Percentiles rank a stretch among this genome's conserved stretches.
phyloP scores from a whole-genome alignment of 305 asterid genomes.

The Caryopteris hybrid region DNA sequence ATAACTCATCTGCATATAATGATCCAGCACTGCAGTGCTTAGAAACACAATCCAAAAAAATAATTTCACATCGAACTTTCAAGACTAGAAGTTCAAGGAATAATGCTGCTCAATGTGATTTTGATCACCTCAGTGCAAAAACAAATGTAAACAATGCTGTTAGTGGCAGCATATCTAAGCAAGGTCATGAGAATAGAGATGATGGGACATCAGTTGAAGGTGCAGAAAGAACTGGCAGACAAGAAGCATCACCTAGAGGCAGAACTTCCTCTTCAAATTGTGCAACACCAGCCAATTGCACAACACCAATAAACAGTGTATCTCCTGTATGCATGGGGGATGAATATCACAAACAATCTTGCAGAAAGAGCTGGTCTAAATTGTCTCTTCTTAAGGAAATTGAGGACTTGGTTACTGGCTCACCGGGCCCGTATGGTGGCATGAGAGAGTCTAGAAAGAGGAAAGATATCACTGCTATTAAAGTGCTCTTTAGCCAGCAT shows the following conservation, averaged over 20 bases:
- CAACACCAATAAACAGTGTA: conserved; percentile 29
- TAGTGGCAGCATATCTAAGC: conserved; percentile 15
- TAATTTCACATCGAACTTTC: background rate
- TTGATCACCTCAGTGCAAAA: conserved; percentile 14
- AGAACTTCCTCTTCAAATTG: conserved; percentile 30
- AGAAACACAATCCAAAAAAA: conserved; percentile 5
- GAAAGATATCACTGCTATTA: conserved; percentile 58
- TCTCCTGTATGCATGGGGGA: conserved; percentile 95
- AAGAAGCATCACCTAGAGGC: conserved; percentile 40
- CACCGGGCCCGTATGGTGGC: conserved; percentile 25
- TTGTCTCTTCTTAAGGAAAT: conserved; percentile 58
- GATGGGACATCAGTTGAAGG: conserved; percentile 25
- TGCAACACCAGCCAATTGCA: conserved; percentile 52
- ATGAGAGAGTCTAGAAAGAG: conserved; percentile 62
- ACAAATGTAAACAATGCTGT: conserved; percentile 14
- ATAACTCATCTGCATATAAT: background rate
- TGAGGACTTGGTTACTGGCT: conserved; percentile 25
- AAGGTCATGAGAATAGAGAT: conserved; percentile 26
- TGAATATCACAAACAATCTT: conserved; percentile 75
- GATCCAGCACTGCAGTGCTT: background rate
- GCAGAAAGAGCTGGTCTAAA: conserved; percentile 48
- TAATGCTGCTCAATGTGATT: conserved; percentile 18
- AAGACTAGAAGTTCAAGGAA: conserved; percentile 18
- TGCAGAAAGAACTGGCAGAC: conserved; percentile 24
- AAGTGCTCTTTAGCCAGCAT: conserved; percentile 92